Evolutionary conservation across 306 rosid species (phyloP), one percentile per base, ranked within the genome.

Genomic region (Vigna reflexopilosa): DNA sequence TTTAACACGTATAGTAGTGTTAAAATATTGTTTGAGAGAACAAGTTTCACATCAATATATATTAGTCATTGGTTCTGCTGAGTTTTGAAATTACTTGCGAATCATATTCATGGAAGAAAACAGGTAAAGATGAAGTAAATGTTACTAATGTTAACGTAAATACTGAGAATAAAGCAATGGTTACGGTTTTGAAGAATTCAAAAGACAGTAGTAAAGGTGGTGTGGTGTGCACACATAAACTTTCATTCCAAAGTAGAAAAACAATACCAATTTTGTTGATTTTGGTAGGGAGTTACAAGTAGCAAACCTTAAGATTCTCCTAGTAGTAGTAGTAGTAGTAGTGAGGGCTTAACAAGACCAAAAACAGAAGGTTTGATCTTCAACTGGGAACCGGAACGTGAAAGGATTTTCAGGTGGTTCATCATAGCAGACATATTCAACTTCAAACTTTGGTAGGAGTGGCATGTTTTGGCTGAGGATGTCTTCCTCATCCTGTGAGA

Each of bases 401-500:
- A 80, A 87, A 34, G 84, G 81, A 71, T 65, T 75, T 14, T 80
- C 86, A 22, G 71, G 77, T 5, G 86, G 82, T 7, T 76, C 81
- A 55, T 81, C 83, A 30, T 72, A 87, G 55, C 75, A 78, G 62
- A 24, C 64, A 40, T 85, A 42, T 42, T 42, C 47, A 9, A 42
- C 90, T 83, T 87, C 96, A 38, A 80, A 80, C 77, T 87, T 91
- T 10, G 86, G 85, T 9, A 83, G 75, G 78, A 19, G 50, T 22
- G 85, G 78, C n/a, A 83, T 19, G 40, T 79, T 78, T 73, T 76
- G 56, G 50, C 82, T 81, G 15, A 75, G 79, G 67, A 83, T 80
- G 54, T 88, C 93, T 42, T 92, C 92, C 77, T 93, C 91, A 40
- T 88, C 94, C 34, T 84, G 93, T 28, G 92, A 88, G 83, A 87